Conservation (phyloP, 176 grass and related monocot genomes). For the Pontederia paniculata region DNA sequence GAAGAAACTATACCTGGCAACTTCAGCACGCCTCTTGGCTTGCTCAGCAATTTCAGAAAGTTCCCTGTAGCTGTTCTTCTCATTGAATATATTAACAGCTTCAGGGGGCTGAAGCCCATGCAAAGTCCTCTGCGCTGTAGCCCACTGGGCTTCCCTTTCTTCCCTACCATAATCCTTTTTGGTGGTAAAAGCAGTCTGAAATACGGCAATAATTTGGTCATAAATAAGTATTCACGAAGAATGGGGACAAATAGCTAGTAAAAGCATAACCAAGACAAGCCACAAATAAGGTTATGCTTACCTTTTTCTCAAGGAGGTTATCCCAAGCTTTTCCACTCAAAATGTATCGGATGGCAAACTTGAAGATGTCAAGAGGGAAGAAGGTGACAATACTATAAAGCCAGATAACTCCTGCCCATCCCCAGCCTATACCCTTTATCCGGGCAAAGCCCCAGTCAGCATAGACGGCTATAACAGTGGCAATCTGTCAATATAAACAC, state of each 20-base stretch:
- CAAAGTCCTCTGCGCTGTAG: slow-evolving; percentile 74
- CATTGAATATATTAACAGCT: slow-evolving; percentile 14
- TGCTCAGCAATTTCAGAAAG: slow-evolving; percentile 88
- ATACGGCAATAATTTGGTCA: neutral
- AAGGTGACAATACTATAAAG: slow-evolving; percentile 70
- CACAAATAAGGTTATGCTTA: neutral
- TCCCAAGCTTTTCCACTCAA: slow-evolving; percentile 91
- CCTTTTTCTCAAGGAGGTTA: slow-evolving; percentile 73
- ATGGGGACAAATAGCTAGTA: neutral
- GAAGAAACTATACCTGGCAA: slow-evolving; percentile 38
- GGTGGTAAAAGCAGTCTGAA: slow-evolving; percentile 59
- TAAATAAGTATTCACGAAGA: neutral
- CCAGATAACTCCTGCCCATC: slow-evolving; percentile 93
- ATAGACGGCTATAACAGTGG: slow-evolving; percentile 60
- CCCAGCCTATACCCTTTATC: slow-evolving; percentile 69
- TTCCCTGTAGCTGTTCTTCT: slow-evolving; percentile 60
- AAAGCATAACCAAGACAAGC: neutral
- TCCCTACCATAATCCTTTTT: slow-evolving; percentile 91
- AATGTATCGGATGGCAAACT: slow-evolving; percentile 65
- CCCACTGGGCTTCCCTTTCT: slow-evolving; percentile 90
- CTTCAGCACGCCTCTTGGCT: slow-evolving; percentile 89
- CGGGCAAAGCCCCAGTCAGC: slow-evolving; percentile 43
- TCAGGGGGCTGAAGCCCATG: slow-evolving; percentile 66
- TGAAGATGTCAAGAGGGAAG: slow-evolving; percentile 78
- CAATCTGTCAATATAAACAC: slow-evolving; percentile 30